These are phyloP conservation scores for Nitzschia sp. DNA, from an alignment of 108 stramenopile species.

Conservation along the genomic window DNA sequence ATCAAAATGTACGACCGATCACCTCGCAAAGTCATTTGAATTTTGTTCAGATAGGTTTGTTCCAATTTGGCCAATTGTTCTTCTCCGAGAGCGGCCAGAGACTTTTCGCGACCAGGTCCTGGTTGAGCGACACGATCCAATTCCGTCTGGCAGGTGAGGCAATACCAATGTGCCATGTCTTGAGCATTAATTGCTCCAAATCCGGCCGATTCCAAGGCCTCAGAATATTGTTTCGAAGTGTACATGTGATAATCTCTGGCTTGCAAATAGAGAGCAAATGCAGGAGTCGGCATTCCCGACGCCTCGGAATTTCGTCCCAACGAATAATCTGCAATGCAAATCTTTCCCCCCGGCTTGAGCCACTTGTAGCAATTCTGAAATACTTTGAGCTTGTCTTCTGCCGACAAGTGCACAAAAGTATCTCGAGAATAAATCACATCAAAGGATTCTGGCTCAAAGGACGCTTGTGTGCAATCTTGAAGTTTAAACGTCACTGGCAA, in stretches of 20 bases:
- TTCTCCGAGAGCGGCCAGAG: conserved; percentile 1
- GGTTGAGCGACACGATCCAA: conserved; percentile 14
- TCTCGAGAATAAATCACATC: conserved; percentile 36
- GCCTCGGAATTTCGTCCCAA: conserved; percentile 11
- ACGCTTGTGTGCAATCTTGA: not conserved
- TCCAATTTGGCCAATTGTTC: conserved; percentile 11
- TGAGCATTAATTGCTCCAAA: conserved; percentile 11
- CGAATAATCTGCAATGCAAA: conserved; percentile 18
- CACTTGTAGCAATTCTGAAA: conserved; percentile 20
- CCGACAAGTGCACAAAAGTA: conserved; percentile 10
- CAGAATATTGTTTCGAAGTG: conserved; percentile 4
- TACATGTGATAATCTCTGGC: conserved; percentile 17
- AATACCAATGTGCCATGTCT: conserved; percentile 24
- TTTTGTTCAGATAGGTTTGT: conserved; percentile 23
- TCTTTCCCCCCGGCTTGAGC: conserved; percentile 27
- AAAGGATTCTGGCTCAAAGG: conserved; percentile 12
- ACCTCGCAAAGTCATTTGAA: conserved; percentile 29
- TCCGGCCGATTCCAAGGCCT: conserved; percentile 5
- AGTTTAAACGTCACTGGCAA: conserved; percentile 3
- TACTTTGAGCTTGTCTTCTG: not conserved
- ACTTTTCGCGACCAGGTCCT: conserved; percentile 10
- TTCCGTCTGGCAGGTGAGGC: conserved; percentile 14
- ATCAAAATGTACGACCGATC: conserved; percentile 32
- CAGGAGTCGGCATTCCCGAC: not conserved
- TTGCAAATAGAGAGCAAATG: conserved; percentile 8